Percentiles rank a stretch among this genome's conserved stretches.
phyloP scores from a whole-genome alignment of 2,329 filamentous ascomycete genomes.

The Penicillium capsulatum region DNA sequence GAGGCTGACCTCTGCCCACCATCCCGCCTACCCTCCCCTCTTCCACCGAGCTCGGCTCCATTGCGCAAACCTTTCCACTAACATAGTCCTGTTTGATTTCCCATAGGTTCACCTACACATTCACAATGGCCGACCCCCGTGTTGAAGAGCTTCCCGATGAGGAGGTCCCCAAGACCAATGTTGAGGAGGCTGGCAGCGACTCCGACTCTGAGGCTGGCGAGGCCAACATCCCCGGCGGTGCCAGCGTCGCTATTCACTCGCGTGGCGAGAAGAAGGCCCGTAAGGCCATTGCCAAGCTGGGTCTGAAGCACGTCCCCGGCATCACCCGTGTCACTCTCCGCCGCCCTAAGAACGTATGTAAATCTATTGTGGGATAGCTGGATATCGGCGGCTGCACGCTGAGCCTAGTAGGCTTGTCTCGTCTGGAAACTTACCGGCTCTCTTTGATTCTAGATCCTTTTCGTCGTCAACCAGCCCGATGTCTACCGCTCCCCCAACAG shows the following conservation, averaged over 20 bases:
- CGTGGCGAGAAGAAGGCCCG: conserved; percentile 99
- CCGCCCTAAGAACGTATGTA: conserved; percentile 96
- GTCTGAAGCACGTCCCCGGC: conserved; percentile 90
- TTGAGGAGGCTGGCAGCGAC: conserved; percentile 56
- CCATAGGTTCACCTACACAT: conserved; percentile 22
- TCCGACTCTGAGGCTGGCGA: conserved; percentile 51
- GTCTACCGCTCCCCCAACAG: conserved; percentile 99
- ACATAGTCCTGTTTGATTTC: not conserved
- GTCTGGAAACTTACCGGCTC: conserved; percentile 17
- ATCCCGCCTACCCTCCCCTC: conserved; percentile 18
- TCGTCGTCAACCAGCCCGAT: conserved; percentile 99
- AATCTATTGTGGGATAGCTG: conserved; percentile 1
- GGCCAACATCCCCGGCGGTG: conserved; percentile 72
- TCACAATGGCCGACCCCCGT: conserved; percentile 91
- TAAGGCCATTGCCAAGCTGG: conserved; percentile 98
- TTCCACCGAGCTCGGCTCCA: conserved; percentile 4
- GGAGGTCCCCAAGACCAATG: conserved; percentile 77
- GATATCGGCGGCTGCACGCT: too few relatives aligned
- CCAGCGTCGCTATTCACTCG: conserved; percentile 87
- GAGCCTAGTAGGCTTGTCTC: not conserved
- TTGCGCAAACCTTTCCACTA: not conserved
- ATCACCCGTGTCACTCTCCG: conserved; percentile 98
- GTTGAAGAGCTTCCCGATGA: conserved; percentile 94
- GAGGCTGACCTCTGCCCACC: conserved; percentile 14
- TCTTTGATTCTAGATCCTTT: conserved; percentile 72